phyloP scores from a whole-genome alignment of 192 early-diverging fungal genomes.

The Oehlia diaphana region DNA sequence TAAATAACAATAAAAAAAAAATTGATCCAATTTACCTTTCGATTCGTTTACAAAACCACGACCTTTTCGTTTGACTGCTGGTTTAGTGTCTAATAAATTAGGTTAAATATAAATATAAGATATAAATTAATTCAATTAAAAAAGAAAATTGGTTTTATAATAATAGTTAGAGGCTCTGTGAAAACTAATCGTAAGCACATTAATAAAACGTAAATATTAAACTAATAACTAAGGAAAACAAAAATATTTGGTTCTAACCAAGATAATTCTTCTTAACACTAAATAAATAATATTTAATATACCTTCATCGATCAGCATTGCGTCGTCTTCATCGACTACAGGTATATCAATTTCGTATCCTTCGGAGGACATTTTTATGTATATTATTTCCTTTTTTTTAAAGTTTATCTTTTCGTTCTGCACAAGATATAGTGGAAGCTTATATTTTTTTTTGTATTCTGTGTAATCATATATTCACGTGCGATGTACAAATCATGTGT shows the following conservation, averaged over 20 bases:
- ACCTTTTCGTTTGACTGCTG: slow-evolving; percentile 44
- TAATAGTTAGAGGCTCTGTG: too few species aligned
- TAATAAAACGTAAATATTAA: too few species aligned
- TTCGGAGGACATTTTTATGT: slow-evolving; percentile 13
- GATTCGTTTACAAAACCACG: slow-evolving; percentile 45
- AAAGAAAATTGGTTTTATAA: background rate
- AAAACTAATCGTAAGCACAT: background rate
- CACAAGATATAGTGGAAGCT: too few species aligned
- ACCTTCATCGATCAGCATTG: slow-evolving; percentile 28
- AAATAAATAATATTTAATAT: background rate
- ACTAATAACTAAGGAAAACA: too few species aligned
- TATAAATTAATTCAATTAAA: too few species aligned
- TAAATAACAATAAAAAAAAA: background rate
- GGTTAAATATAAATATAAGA: background rate
- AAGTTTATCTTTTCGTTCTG: too few species aligned
- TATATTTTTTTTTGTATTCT: too few species aligned
- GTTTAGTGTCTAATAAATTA: slow-evolving; percentile 31
- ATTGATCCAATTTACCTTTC: background rate
- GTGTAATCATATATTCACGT: too few species aligned
- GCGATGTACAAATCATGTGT: too few species aligned
- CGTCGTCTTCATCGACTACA: slow-evolving; percentile 11
- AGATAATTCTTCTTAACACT: background rate
- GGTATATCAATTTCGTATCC: slow-evolving; percentile 27
- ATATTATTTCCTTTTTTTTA: too few species aligned
- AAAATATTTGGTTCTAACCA: background rate